Conservation (phyloP, 2,329 filamentous ascomycete species). For the Exophiala sp. region DNA sequence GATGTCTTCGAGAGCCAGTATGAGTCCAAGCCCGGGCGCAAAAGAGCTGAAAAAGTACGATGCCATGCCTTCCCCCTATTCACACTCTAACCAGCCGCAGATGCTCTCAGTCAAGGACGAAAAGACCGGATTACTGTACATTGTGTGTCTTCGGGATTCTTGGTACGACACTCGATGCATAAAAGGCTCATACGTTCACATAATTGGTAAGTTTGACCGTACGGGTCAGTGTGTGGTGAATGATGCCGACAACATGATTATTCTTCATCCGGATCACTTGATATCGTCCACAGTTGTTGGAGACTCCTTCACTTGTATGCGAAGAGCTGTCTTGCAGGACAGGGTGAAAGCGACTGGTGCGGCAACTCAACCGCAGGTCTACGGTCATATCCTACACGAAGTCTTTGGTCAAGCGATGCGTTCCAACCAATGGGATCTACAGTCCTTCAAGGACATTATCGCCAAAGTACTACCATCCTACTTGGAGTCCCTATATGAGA, state of each 20-base stretch:
- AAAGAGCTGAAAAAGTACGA: constrained; percentile 68
- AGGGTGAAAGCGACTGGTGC: constrained; percentile 87
- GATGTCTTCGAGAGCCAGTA: constrained; percentile 69
- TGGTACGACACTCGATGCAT: constrained; percentile 81
- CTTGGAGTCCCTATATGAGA: constrained; percentile 84
- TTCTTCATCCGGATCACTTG: constrained; percentile 91
- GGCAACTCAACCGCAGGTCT: constrained; percentile 75
- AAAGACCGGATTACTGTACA: constrained; percentile 60
- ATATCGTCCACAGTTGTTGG: constrained; percentile 92
- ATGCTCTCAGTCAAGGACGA: constrained; percentile 80
- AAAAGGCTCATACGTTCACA: constrained; percentile 73
- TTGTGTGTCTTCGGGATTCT: constrained; percentile 74
- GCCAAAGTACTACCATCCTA: constrained; percentile 69
- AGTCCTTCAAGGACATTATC: constrained; percentile 65
- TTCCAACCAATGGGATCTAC: constrained; percentile 73
- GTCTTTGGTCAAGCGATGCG: constrained; percentile 89
- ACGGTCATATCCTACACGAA: constrained; percentile 91
- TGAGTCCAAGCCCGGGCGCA: constrained; percentile 58
- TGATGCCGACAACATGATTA: constrained; percentile 77
- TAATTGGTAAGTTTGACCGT: constrained; percentile 72
- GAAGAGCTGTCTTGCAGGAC: constrained; percentile 89
- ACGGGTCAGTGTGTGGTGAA: constrained; percentile 76
- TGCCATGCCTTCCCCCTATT: not conserved
- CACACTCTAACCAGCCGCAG: constrained; percentile 44
- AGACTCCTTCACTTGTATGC: constrained; percentile 90